Conservation (phyloP, 1,284 basidiomycete species). For the Puccinia coronata region DNA sequence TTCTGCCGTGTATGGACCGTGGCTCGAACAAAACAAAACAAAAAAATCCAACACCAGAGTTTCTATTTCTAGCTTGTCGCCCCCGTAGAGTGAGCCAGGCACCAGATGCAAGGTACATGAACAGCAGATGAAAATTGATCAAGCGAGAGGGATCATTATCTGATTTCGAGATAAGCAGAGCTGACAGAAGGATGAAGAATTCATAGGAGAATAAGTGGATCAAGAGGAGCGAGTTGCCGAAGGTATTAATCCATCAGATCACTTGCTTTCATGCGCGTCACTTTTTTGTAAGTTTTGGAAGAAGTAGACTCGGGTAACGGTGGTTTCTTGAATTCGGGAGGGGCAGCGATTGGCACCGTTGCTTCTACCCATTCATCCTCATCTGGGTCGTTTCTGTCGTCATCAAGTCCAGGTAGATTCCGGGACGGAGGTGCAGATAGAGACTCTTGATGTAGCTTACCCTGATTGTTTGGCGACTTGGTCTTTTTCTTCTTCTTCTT, state of each 20-base stretch:
- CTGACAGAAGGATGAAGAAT: neutral
- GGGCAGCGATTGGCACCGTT: neutral
- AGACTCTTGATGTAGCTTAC: slow-evolving; percentile 13
- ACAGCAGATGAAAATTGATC: neutral
- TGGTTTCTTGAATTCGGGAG: neutral
- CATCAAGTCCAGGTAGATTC: neutral
- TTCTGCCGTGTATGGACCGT: too few species aligned
- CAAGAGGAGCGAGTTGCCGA: neutral
- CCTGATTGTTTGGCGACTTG: neutral
- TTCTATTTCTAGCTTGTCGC: too few species aligned
- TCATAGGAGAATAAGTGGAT: neutral
- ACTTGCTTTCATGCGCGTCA: slow-evolving; percentile 37
- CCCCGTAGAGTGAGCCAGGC: too few species aligned
- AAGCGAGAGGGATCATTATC: too few species aligned
- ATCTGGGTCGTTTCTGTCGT: neutral
- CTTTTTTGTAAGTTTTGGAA: slow-evolving; percentile 26
- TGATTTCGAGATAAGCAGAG: too few species aligned
- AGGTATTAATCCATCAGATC: slow-evolving; percentile 40
- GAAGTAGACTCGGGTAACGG: neutral
- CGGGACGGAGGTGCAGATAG: neutral
- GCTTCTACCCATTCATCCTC: slow-evolving; percentile 31
- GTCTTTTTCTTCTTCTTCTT: slow-evolving; percentile 39
- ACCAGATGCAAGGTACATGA: too few species aligned
- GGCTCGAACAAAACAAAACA: too few species aligned
- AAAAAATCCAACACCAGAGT: too few species aligned